A percentile compares a stretch with the other conserved stretches of the same genome.
Evolutionary conservation across 2,329 filamentous ascomycete species (phyloP).

Genomic region (Stemphylium vesicarium): DNA sequence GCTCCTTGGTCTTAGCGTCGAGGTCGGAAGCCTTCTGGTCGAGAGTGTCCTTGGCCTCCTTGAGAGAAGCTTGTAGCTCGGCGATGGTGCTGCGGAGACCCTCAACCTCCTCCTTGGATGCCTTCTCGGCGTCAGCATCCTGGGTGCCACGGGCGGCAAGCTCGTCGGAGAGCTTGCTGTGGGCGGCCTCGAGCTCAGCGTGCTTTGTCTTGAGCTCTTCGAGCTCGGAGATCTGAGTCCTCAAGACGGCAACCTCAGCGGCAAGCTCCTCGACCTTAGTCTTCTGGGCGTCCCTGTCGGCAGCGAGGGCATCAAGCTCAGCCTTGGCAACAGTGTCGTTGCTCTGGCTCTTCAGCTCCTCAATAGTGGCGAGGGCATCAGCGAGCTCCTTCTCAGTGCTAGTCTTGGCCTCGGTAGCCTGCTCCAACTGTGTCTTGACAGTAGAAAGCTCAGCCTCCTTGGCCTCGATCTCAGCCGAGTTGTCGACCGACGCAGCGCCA

Average conservation of each 20-base stretch:
- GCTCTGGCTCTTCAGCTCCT: constrained; percentile 25
- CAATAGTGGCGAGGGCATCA: constrained; percentile 28
- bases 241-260: constrained; percentile 28
- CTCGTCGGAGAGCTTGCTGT: constrained; percentile 21
- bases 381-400: constrained; percentile 26
- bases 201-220: constrained; percentile 26
- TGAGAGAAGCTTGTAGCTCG: constrained; percentile 34
- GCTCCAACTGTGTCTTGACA: constrained; percentile 27
- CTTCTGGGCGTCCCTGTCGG: constrained; percentile 31
- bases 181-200: constrained; percentile 24
- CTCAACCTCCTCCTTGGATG: constrained; percentile 28
- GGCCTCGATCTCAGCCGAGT: constrained; percentile 32
- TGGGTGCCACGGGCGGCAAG: constrained; percentile 24
- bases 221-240: constrained; percentile 29
- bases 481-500: constrained; percentile 24
- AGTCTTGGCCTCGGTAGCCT: constrained; percentile 19
- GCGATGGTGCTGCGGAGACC: constrained; percentile 32
- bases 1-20: constrained; percentile 27
- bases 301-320: constrained; percentile 35
- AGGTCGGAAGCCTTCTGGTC: constrained; percentile 30
- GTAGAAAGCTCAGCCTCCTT: constrained; percentile 36
- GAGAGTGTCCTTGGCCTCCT: constrained; percentile 25
- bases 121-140: constrained; percentile 27
- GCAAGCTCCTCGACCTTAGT: constrained; percentile 33
- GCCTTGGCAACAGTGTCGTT: constrained; percentile 28